A percentile compares a stretch with the other conserved stretches of the same genome.
phyloP scores from a whole-genome alignment of 2,329 filamentous ascomycete genomes.

The Rhytidhysteron rufulum region DNA sequence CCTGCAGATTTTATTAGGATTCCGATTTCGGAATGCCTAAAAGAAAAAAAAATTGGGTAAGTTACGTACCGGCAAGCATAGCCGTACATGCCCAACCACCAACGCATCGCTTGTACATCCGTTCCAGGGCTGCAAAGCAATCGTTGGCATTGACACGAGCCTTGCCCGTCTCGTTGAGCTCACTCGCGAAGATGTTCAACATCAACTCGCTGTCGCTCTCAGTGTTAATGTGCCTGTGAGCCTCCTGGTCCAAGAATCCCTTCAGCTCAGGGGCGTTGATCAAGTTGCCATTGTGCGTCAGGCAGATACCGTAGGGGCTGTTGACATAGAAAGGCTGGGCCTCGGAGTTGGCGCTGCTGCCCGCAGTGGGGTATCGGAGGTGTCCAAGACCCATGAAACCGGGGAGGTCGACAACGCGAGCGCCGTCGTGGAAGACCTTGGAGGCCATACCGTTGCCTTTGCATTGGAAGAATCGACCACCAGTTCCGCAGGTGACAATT shows the following conservation, averaged over 20 bases:
- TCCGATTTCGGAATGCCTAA: not conserved
- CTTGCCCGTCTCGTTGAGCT: slow-evolving; percentile 76
- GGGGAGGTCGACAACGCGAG: slow-evolving; percentile 67
- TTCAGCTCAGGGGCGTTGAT: slow-evolving; percentile 72
- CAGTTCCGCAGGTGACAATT: slow-evolving; percentile 70
- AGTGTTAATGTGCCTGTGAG: slow-evolving; percentile 83
- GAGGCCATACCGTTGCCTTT: slow-evolving; percentile 65
- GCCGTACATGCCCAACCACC: slow-evolving; percentile 78
- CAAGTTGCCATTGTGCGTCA: slow-evolving; percentile 84
- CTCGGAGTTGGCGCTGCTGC: slow-evolving; percentile 78
- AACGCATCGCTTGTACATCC: slow-evolving; percentile 69
- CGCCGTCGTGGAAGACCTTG: slow-evolving; percentile 73
- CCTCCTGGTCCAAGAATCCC: slow-evolving; percentile 69
- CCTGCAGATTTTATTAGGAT: slow-evolving; percentile 36
- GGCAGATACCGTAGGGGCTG: slow-evolving; percentile 73
- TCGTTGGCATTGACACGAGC: slow-evolving; percentile 74
- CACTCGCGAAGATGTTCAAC: slow-evolving; percentile 83
- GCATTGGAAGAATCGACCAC: slow-evolving; percentile 80
- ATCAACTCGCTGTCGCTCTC: slow-evolving; percentile 85
- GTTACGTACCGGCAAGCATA: slow-evolving; percentile 64
- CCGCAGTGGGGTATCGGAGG: slow-evolving; percentile 84
- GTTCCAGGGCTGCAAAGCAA: slow-evolving; percentile 66
- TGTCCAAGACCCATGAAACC: slow-evolving; percentile 86
- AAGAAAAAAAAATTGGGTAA: not conserved
- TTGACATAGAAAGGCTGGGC: slow-evolving; percentile 94